A percentile compares a stretch with the other conserved stretches of the same genome.
These are phyloP conservation scores for Arabidopsis suecica DNA, from an alignment of 345 rosid species.

Conservation along the genomic window DNA sequence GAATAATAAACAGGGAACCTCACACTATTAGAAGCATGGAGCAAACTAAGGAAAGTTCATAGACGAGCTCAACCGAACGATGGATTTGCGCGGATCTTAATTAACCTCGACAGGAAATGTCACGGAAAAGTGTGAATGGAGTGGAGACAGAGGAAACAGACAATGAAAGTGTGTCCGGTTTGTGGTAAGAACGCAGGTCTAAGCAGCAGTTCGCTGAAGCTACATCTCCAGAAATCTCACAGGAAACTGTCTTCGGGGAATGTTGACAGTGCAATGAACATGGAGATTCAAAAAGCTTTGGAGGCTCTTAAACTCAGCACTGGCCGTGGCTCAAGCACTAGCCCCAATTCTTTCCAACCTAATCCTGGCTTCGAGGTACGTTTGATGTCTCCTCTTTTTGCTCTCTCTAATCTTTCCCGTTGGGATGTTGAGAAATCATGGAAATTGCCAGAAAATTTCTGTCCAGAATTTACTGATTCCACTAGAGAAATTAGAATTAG, in stretches of 20 bases:
- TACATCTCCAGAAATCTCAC: constrained; percentile 90
- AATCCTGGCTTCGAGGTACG: constrained; percentile 28
- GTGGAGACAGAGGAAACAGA: constrained; percentile 88
- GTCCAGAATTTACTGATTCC: too few species aligned
- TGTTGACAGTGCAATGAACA: constrained; percentile 98
- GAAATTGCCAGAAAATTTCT: too few species aligned
- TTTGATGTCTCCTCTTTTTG: too few species aligned
- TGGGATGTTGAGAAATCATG: too few species aligned
- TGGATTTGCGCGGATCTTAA: constrained; percentile 77
- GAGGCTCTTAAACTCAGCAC: constrained; percentile 76
- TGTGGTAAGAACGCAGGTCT: constrained; percentile 96
- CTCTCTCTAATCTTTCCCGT: too few species aligned
- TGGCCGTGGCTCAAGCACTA: constrained; percentile 61
- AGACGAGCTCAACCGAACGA: constrained; percentile 98
- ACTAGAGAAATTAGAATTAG: too few species aligned
- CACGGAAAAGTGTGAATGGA: constrained; percentile 92
- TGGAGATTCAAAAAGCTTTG: constrained; percentile 94
- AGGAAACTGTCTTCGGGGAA: constrained; percentile 90
- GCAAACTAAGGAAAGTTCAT: constrained; percentile 72
- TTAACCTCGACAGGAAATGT: constrained; percentile 69
- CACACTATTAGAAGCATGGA: constrained; percentile 85
- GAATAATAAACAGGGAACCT: constrained; percentile 64
- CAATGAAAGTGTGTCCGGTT: constrained; percentile 87
- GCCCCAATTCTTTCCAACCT: constrained; percentile 62
- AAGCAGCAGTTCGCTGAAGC: constrained; percentile 92